Base-by-base conservation (phyloP, 2,329 filamentous ascomycete species). In the Xylaria sp. region DNA sequence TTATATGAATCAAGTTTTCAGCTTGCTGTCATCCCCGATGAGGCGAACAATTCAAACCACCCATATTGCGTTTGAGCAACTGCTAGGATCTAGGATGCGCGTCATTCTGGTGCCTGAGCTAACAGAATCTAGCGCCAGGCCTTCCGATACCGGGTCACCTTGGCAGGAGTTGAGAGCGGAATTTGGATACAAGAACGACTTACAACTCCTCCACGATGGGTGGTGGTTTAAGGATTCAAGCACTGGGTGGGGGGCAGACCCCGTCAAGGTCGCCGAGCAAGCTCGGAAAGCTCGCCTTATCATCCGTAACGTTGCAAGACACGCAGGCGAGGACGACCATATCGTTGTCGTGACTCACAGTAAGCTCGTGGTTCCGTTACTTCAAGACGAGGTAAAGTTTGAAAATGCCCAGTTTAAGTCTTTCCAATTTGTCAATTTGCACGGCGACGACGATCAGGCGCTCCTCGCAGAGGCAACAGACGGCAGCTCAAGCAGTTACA, bases 301-400 rank as follows among this genome's bases (percentile, higher is more conserved):
- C 3, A 53, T 62, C 9, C 54, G 59, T 19, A n/a, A 4, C 1
- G 7, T 38, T 2, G 59, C 59, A 0, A 29, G 9, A 11, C 9
- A 1, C 0, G 9, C 49, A 3, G 4, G 8, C 1, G 48, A 62
- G 11, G 27, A 25, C 6, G 59, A 62, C 2, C 59, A 48, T 21
- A 21, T 62, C 4, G 47, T 58, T 4, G 48, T 62, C 1, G 41
- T 62, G 15, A 23, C 59, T 1, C 54, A 62, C 23, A 40, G 54
- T 8, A 29, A 25, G 1, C 49, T 54, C 8, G 19, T 53, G 1
- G 25, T 11, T 9, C 17, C 43, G 15, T 23, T 62, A 4, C 43
- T 54, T 1, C 33, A 57, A 4, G 43, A 29, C 6, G 33, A 17
- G 9, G 48, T 49, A 2, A 53, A 11, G 2, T 27, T 59, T 3